Evolutionary conservation across 2,329 filamentous ascomycete genomes (phyloP).

Genomic region (Sporothrix globosa): DNA sequence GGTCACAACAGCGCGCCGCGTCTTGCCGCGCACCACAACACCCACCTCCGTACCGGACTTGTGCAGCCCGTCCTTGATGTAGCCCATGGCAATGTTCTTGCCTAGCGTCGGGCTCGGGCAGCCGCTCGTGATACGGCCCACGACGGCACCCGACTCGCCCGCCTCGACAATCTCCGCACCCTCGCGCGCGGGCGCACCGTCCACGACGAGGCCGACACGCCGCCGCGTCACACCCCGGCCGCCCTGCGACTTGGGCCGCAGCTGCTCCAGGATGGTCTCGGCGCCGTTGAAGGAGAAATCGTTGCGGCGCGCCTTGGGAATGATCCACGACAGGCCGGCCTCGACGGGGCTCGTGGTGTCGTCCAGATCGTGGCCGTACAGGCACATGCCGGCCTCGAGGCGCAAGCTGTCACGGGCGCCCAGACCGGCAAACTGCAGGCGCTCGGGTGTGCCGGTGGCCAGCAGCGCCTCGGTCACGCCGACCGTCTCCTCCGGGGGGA

Average conservation of each 20-base stretch:
- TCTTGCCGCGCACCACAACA: conserved; percentile 75
- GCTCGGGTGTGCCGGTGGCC: conserved; percentile 60
- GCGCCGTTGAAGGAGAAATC: conserved; percentile 77
- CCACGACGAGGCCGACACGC: conserved; percentile 78
- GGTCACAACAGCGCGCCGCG: conserved; percentile 72
- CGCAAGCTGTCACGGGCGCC: conserved; percentile 90
- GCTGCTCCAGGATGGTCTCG: conserved; percentile 73
- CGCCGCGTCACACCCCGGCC: conserved; percentile 70
- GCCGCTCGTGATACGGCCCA: conserved; percentile 85
- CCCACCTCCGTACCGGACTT: conserved; percentile 82
- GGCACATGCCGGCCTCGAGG: conserved; percentile 95
- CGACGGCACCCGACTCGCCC: conserved; percentile 46
- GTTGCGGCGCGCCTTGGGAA: conserved; percentile 74
- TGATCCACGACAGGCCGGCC: conserved; percentile 71
- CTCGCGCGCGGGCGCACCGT: conserved; percentile 87
- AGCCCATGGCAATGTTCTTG: conserved; percentile 96
- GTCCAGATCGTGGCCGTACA: conserved; percentile 98
- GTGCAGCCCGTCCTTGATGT: conserved; percentile 78
- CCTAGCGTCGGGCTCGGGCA: conserved; percentile 84
- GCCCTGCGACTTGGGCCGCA: conserved; percentile 73
- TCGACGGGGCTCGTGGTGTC: conserved; percentile 68
- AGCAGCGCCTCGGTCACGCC: conserved; percentile 72
- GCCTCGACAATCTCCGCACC: conserved; percentile 74
- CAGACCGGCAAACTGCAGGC: conserved; percentile 79
- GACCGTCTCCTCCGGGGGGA: conserved; percentile 68